Evolutionary conservation across 176 grass and related monocot genomes (phyloP), one percentile per base, ranked within the genome.

Genomic region (Microstegium vimineum): DNA sequence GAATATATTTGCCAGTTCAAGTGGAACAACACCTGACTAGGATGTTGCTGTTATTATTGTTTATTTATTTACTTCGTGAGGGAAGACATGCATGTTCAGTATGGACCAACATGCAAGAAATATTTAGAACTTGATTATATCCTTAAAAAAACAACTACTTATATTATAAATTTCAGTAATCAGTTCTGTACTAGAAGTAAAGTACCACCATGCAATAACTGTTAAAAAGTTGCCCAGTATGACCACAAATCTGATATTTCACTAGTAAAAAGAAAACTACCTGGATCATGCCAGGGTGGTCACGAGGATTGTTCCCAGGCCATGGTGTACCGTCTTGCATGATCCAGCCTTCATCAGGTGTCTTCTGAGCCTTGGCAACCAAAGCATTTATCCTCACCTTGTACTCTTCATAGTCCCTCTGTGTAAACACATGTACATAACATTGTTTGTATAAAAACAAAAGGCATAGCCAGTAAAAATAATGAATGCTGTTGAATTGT

Each of bases 261-360:
- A 59, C 6, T 79, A 28, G 14, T 67, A 27, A 81, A 82, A 66
- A 64, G 4, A 1, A 89, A 74, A n/a, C 75, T 72, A 99, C 96
- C 96, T 99, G 96, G 89, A 99, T 99, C 96, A 99, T 99, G 81
- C 96, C 93, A 62, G 96, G 96, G 83, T 99, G 96, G 68, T 99
- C 96, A 31, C 96, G 93, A 35, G 96, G 67, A 91, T 99, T 99
- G 77, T 99, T 99, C 71, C 96, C 96, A 71, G 96, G 96, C 96
- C 96, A 99, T 38, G 89, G 64, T 76, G 91, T 99, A 74, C 96
- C 96, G 71, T 99, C 96, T 93, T 91, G 96, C 93, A 99, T 99
- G 80, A 99, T 68, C 96, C 96, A 99, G n/a, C 96, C 96, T 73
- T 99, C 96, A 18, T 99, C 96, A 36, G 96, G 96, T 88, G 96